Conservation (phyloP, 768 basidiomycete genomes). For the Rhodotorula graminis region DNA sequence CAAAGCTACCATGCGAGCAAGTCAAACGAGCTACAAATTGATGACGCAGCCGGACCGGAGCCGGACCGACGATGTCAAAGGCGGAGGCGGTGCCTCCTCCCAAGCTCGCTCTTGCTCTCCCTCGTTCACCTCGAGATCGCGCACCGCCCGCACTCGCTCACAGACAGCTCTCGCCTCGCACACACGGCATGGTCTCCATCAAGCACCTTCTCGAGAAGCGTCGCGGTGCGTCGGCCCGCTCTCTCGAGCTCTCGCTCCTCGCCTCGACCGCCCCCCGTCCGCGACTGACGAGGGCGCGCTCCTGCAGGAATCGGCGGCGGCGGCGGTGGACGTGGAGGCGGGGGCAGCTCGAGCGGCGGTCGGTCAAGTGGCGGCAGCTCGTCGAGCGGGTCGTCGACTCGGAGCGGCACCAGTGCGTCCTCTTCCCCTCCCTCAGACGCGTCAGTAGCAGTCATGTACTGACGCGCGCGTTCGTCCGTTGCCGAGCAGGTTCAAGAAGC, state of each 20-base stretch:
- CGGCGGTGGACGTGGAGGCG: neutral
- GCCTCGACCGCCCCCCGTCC: neutral
- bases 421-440: too few relatives aligned
- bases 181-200: neutral
- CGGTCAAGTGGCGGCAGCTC: neutral
- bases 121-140: too few relatives aligned
- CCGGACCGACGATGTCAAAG: too few relatives aligned
- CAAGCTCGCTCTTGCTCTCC: too few relatives aligned
- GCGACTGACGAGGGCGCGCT: too few relatives aligned
- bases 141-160: neutral
- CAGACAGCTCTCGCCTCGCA: neutral
- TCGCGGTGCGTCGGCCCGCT: neutral
- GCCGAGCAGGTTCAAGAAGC: neutral
- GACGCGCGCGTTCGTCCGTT: too few relatives aligned
- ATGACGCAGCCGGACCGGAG: too few relatives aligned
- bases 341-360: neutral
- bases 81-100: too few relatives aligned
- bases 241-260: neutral
- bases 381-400: neutral
- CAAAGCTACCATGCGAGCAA: too few relatives aligned
- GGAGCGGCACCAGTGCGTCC: neutral
- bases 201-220: neutral
- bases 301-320: neutral
- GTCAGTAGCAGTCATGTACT: too few relatives aligned
- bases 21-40: too few relatives aligned